phyloP scores from a whole-genome alignment of 2,329 filamentous ascomycete genomes.

The Fusarium nelsonii region DNA sequence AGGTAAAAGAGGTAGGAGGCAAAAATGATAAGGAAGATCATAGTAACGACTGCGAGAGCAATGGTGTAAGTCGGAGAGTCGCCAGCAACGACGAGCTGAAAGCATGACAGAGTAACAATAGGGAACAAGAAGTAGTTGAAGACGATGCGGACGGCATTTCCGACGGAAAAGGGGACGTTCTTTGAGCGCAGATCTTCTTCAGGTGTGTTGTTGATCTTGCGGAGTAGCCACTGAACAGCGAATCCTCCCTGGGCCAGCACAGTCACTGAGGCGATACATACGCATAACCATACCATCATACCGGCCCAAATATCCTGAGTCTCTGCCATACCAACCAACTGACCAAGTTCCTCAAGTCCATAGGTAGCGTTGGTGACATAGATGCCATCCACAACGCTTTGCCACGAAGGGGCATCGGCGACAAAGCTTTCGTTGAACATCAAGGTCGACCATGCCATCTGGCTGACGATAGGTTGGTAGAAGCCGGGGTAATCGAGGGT shows the following conservation, averaged over 20 bases:
- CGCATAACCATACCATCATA: constrained; percentile 90
- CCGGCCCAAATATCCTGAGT: constrained; percentile 90
- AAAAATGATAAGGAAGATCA: constrained; percentile 79
- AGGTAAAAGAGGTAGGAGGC: constrained; percentile 83
- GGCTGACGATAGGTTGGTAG: constrained; percentile 91
- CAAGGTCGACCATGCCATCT: constrained; percentile 87
- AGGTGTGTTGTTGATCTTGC: constrained; percentile 75
- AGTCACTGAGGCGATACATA: constrained; percentile 76
- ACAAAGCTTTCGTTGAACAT: constrained; percentile 96
- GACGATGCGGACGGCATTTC: constrained; percentile 84
- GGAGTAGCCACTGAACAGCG: constrained; percentile 79
- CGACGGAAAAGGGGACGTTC: constrained; percentile 87
- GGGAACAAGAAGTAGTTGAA: constrained; percentile 95
- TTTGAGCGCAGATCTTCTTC: constrained; percentile 92
- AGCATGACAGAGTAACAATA: constrained; percentile 86
- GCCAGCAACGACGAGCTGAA: constrained; percentile 84
- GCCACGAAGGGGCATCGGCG: constrained; percentile 72
- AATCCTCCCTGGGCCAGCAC: constrained; percentile 83
- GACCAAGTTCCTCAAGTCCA: constrained; percentile 82
- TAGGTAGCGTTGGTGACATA: constrained; percentile 83
- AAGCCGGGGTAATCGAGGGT: constrained; percentile 92
- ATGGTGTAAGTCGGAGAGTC: constrained; percentile 78
- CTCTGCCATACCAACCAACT: constrained; percentile 83
- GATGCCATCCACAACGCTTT: constrained; percentile 83
- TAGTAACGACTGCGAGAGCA: constrained; percentile 78